Base-by-base conservation (phyloP, 2,329 filamentous ascomycete species). In the Metarhizium robertsii region DNA sequence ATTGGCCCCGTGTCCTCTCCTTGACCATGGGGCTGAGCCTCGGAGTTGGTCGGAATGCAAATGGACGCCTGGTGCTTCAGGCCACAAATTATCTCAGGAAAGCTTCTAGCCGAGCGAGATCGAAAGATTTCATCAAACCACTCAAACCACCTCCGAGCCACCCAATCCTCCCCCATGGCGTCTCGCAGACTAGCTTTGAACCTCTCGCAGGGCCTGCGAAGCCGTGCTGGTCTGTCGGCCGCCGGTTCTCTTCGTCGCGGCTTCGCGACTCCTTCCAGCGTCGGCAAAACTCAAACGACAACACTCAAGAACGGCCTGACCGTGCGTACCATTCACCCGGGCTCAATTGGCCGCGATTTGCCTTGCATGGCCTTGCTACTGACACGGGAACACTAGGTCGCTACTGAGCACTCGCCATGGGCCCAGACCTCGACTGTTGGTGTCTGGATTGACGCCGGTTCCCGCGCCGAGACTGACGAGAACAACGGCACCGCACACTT, bases 401-500 rank as follows among this genome's bases (percentile, higher is more conserved):
- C 94, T 65, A 95, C 94, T 67, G 92, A 99, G 76, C 88, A 97
- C 80, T 96, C 92, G 62, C 94, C 92, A 67, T 97, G 91, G 83
- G 92, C 92, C 69, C 92, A 97, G 81, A 97, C 94, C 60, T 96
- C 92, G 68, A 97, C 92, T 55, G 92, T 97, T 68, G 94, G 94
- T 73, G 90, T 99, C 64, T 99, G 94, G 92, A 99, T 99, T 74
- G 95, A 99, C 78, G 92, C 95, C 73, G 94, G 94, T 73, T 96
- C 91, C 75, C 85, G 94, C 75, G 91, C 94, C 74, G 94, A 99
- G 83, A 99, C 94, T 66, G 86, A 94, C 78, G 91, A 91, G 84
- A 97, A 90, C 71, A 99, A 97, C 80, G 94, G 94, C 77, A 99
- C 94, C 67, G 94, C 94, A 70, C 94, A 99, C 80, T 99, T 99